These are phyloP conservation scores for Dacryopinax primogenitus DNA, from an alignment of 768 basidiomycete species.

Conservation along the genomic window DNA sequence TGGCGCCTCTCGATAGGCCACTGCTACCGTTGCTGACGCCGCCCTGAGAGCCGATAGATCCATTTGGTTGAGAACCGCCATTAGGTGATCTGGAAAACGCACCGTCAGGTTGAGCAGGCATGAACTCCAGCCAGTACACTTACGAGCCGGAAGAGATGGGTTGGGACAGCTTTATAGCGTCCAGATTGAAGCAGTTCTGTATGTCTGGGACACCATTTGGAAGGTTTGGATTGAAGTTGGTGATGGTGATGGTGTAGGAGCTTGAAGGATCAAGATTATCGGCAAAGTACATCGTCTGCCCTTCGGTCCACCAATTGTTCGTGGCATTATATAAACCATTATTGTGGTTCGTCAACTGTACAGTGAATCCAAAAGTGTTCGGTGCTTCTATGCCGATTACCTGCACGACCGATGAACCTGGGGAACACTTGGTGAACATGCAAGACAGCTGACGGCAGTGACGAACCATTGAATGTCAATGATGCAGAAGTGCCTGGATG, in stretches of 20 bases:
- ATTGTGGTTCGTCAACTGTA: constrained; percentile 7
- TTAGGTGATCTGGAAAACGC: background rate
- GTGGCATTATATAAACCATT: background rate
- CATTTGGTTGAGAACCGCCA: background rate
- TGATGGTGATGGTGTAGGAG: constrained; percentile 5
- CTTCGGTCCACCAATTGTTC: constrained; percentile 6
- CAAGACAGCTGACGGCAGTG: background rate
- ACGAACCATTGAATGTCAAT: background rate
- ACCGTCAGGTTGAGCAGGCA: background rate
- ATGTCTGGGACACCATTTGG: background rate
- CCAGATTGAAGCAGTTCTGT: constrained; percentile 3
- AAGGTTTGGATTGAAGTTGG: background rate
- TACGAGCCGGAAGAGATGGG: background rate
- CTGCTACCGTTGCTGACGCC: background rate
- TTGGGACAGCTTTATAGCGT: background rate
- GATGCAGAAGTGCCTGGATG: background rate
- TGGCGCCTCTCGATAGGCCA: background rate
- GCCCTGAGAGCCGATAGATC: background rate
- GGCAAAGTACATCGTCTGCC: constrained; percentile 7
- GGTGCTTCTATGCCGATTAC: constrained; percentile 3
- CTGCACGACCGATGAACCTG: background rate
- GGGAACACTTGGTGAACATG: background rate
- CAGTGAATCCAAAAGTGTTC: background rate
- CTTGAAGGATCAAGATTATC: background rate
- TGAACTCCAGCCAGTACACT: background rate